These are phyloP conservation scores for Gymnopilus dilepis DNA, from an alignment of 768 basidiomycete genomes.

Conservation along the genomic window DNA sequence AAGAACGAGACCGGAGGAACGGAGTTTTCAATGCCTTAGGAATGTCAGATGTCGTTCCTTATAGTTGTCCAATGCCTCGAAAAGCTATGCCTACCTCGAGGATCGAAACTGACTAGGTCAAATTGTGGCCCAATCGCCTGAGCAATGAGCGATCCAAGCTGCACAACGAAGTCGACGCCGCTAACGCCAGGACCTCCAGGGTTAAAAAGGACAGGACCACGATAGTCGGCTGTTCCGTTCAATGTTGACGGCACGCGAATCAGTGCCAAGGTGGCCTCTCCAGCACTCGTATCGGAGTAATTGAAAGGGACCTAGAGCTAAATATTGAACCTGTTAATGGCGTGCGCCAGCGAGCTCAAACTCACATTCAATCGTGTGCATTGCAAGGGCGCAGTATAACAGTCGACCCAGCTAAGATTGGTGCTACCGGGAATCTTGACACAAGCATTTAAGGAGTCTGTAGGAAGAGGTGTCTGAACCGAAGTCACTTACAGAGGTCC, in stretches of 20 bases:
- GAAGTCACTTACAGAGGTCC: not conserved
- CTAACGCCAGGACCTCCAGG: conserved; percentile 56
- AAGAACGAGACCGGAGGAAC: conserved; percentile 42
- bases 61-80: not conserved
- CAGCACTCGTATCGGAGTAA: conserved; percentile 44
- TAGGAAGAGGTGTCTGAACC: no score
- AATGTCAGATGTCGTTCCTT: not conserved
- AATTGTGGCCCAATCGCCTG: conserved; percentile 46
- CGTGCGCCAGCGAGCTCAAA: not conserved
- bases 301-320: conserved; percentile 48
- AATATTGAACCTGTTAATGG: not conserved
- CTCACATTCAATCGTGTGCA: conserved; percentile 39
- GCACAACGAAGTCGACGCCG: conserved; percentile 38
- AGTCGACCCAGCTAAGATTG: conserved; percentile 33
- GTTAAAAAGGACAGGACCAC: conserved; percentile 51
- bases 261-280: conserved; percentile 47
- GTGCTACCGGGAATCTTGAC: conserved; percentile 19
- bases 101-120: conserved; percentile 54
- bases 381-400: conserved; percentile 28
- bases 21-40: conserved; percentile 39
- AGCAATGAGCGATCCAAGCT: conserved; percentile 30
- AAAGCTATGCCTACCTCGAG: conserved; percentile 38
- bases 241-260: conserved; percentile 44
- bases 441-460: not conserved
- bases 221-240: conserved; percentile 34